Evolutionary conservation across 805 yeast genomes (phyloP).

Genomic region (Hanseniaspora valbyensis): DNA sequence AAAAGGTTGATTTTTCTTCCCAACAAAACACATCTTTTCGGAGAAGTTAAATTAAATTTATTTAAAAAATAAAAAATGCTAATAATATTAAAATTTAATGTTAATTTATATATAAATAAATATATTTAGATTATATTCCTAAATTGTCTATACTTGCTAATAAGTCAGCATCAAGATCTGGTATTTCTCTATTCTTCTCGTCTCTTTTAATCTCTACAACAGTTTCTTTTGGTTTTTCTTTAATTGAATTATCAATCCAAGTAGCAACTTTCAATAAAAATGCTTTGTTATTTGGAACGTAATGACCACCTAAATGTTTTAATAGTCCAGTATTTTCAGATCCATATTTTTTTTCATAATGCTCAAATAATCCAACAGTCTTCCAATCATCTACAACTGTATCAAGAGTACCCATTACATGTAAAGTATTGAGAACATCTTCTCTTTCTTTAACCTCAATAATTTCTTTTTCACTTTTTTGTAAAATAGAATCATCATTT

Average conservation of each 20-base stretch:
- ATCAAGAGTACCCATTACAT: conserved; percentile 78
- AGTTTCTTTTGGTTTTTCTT: conserved; percentile 1
- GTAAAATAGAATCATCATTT: conserved; percentile 20
- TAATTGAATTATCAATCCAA: conserved; percentile 26
- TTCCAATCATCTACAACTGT: conserved; percentile 72
- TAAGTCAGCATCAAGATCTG: conserved; percentile 29
- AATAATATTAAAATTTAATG: neutral
- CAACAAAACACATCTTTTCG: neutral
- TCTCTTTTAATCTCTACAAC: conserved; percentile 2
- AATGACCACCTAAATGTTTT: conserved; percentile 93
- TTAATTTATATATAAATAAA: neutral
- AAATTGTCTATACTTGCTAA: conserved; percentile 33
- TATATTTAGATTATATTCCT: conserved; percentile 28
- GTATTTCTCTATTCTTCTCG: conserved; percentile 16
- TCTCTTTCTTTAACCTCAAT: conserved; percentile 21
- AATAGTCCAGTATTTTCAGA: conserved; percentile 35
- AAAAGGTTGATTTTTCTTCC: neutral
- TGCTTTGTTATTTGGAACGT: conserved; percentile 73
- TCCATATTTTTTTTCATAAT: conserved; percentile 29
- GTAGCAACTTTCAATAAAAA: conserved; percentile 28
- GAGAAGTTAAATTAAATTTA: too few relatives aligned
- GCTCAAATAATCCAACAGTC: conserved; percentile 44
- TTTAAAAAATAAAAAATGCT: neutral
- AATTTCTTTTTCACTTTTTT: conserved; percentile 4
- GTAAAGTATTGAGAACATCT: conserved; percentile 39